These are phyloP conservation scores for Lachancea lanzarotensis DNA, from an alignment of 805 yeast genomes.

Conservation along the genomic window DNA sequence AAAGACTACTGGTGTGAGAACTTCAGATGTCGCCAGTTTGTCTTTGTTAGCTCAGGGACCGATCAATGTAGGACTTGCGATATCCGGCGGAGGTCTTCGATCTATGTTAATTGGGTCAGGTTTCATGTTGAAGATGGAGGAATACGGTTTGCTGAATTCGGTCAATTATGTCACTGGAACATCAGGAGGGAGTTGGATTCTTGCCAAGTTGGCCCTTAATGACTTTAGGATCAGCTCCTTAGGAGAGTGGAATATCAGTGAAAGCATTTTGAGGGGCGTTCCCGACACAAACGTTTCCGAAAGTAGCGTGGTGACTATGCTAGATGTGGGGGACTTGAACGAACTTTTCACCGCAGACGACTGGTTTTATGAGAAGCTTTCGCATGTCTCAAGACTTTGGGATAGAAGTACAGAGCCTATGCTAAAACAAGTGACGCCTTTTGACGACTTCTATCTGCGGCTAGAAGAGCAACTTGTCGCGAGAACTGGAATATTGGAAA, in stretches of 20 bases:
- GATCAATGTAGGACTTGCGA: conserved; percentile 31
- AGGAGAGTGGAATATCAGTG: conserved; percentile 38
- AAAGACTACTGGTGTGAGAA: conserved; percentile 30
- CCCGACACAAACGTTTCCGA: conserved; percentile 43
- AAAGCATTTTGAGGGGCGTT: conserved; percentile 49
- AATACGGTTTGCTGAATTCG: conserved; percentile 45
- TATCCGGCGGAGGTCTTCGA: conserved; percentile 35
- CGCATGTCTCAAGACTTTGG: conserved; percentile 1
- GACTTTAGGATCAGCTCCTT: conserved; percentile 34
- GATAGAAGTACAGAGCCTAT: not conserved
- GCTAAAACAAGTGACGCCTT: conserved; percentile 6
- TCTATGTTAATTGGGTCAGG: conserved; percentile 34
- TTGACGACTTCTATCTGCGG: conserved; percentile 9
- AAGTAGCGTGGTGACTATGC: conserved; percentile 17
- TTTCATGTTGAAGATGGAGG: conserved; percentile 24
- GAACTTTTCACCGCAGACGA: conserved; percentile 4
- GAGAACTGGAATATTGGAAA: conserved; percentile 6
- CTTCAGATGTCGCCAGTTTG: conserved; percentile 27
- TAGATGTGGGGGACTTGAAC: conserved; percentile 17
- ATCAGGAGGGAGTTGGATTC: conserved; percentile 71
- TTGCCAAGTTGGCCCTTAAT: conserved; percentile 41
- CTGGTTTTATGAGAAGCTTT: conserved; percentile 7
- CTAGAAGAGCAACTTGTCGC: conserved; percentile 17
- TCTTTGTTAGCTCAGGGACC: conserved; percentile 24
- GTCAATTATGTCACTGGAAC: conserved; percentile 55